Evolutionary conservation across 352 stramenopile genomes (phyloP).

Genomic region (Phytophthora idaei): DNA sequence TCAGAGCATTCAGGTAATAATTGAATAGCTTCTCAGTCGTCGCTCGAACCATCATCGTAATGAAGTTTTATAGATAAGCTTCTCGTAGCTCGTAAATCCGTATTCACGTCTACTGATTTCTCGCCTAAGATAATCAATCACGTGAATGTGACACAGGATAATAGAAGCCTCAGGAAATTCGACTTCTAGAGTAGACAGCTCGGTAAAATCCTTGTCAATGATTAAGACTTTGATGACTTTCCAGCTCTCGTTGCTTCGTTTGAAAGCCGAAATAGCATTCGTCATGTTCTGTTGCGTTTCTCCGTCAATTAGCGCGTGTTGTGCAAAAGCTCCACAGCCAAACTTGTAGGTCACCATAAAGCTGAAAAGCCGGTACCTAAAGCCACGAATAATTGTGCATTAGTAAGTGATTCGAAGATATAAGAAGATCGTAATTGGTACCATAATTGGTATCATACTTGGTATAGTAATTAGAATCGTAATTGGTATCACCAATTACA

Average conservation of each 20-base stretch:
- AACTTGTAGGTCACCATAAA: conserved; percentile 19
- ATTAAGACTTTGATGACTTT: background rate
- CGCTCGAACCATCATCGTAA: conserved; percentile 7
- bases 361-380: conserved; percentile 11
- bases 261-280: conserved; percentile 5
- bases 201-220: conserved; percentile 13
- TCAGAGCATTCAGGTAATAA: conserved; percentile 1
- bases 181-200: background rate
- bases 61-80: background rate
- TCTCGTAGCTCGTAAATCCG: background rate
- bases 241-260: conserved; percentile 11
- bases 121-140: conserved; percentile 17
- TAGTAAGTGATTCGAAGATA: background rate
- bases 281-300: conserved; percentile 13
- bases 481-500: background rate
- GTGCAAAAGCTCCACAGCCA: conserved; percentile 7
- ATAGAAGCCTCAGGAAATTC: conserved; percentile 1
- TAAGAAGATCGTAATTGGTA: background rate
- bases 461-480: background rate
- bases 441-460: background rate
- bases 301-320: conserved; percentile 11
- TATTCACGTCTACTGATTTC: background rate
- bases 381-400: background rate
- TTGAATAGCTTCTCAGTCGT: background rate
- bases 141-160: conserved; percentile 19